Evolutionary conservation across 1,139 yeast species (phyloP), one percentile per base, ranked within the genome.

Genomic region (Yarrowia galli): DNA sequence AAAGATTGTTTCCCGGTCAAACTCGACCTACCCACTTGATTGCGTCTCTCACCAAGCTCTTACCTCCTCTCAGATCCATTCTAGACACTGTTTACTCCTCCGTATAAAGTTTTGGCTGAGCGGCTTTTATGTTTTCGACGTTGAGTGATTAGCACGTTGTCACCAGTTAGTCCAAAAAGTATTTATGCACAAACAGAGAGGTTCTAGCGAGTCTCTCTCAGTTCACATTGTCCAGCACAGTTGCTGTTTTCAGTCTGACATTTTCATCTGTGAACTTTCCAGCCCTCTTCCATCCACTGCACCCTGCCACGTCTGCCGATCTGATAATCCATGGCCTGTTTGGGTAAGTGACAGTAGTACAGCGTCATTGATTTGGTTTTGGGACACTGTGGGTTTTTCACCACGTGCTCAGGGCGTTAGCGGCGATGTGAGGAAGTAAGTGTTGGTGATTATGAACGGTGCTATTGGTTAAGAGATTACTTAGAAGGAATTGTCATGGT

Each of bases 221-320:
- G n/a, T n/a, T n/a, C n/a, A n/a, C n/a, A n/a, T 25, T 7, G 28
- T 28, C 32, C 32, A 28, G 32, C 32, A 28, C 32, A 28, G 32
- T 28, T 28, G 32, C 32, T 28, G 9, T 25, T 25, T 25, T 4
- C 28, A 4, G 3, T 6, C 10, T 7, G 32, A 28, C 32, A 28
- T 16, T 48, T 28, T 28, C n/a, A n/a, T n/a, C n/a, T n/a, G n/a
- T n/a, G n/a, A n/a, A n/a, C n/a, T n/a, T n/a, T n/a, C n/a, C n/a
- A n/a, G n/a, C n/a, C 54, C 54, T 12, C 23, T 12, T 48, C 18
- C 10, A 48, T 23, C 38, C 32, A 48, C 54, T 2, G 4, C 6
- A 38, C 16, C 54, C 54, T 28, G 54, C 54, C 54, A 18, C 54
- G 36, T 28, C 54, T 48, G 54, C 54, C 32, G 54, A 48, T 48